These are phyloP conservation scores for Haplosporangium sp. DNA, from an alignment of 371 early-diverging fungal species.

Conservation along the genomic window DNA sequence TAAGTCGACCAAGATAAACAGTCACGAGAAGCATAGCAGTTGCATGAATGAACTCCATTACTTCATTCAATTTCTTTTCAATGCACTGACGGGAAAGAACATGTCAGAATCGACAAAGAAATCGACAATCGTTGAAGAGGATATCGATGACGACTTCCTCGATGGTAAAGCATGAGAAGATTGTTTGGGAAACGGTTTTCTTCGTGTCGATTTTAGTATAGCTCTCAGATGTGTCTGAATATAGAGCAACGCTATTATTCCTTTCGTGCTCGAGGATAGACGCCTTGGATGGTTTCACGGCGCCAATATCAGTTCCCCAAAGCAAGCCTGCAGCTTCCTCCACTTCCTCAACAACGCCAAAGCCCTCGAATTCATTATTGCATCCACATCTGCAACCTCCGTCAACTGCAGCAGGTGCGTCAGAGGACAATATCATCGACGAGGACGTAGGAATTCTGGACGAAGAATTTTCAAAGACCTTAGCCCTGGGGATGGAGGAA, in stretches of 20 bases:
- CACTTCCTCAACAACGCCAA: slow-evolving; percentile 30
- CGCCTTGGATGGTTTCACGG: slow-evolving; percentile 47
- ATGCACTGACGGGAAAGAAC: no score
- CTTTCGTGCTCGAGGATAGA: slow-evolving; percentile 7
- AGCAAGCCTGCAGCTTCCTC: slow-evolving; percentile 30
- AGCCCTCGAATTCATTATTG: slow-evolving; percentile 37
- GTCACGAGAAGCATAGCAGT: no score
- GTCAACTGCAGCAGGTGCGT: no score
- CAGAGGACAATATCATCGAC: slow-evolving; percentile 36
- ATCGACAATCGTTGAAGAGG: slow-evolving; percentile 47
- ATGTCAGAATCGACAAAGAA: slow-evolving; percentile 51
- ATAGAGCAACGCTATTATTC: background rate
- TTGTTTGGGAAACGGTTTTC: no score
- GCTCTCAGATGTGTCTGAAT: background rate
- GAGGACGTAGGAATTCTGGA: slow-evolving; percentile 50
- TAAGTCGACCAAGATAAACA: no score
- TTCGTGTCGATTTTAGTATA: no score
- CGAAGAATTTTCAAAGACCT: slow-evolving; percentile 80
- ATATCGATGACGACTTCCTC: slow-evolving; percentile 54
- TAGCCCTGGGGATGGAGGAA: slow-evolving; percentile 82
- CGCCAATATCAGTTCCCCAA: slow-evolving; percentile 34
- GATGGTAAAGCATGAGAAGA: slow-evolving; percentile 28
- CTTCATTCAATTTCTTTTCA: no score
- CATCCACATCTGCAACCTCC: slow-evolving; percentile 9
- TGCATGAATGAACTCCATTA: no score